These are phyloP conservation scores for Boletus rufocinnamomeus DNA, from an alignment of 768 basidiomycete genomes.

Conservation along the genomic window DNA sequence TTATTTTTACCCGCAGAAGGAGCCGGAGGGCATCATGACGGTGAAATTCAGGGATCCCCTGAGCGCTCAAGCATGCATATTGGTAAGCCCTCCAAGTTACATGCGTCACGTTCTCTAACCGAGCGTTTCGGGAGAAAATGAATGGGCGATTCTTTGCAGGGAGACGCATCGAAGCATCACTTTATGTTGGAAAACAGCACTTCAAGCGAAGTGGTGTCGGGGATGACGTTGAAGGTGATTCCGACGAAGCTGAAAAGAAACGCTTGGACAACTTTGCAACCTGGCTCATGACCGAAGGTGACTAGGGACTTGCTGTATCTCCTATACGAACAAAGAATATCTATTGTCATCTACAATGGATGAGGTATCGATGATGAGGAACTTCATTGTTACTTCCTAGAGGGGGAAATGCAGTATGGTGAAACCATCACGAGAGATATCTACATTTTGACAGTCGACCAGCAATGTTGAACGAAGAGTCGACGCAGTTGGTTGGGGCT, in stretches of 20 bases:
- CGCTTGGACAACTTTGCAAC: slow-evolving; percentile 85
- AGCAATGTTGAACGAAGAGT: no score
- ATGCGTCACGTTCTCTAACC: background rate
- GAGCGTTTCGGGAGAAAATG: slow-evolving; percentile 72
- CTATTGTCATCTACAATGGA: background rate
- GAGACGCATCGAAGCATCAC: slow-evolving; percentile 74
- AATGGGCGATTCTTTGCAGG: slow-evolving; percentile 90
- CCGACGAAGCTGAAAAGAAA: slow-evolving; percentile 76
- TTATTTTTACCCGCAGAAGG: slow-evolving; percentile 57
- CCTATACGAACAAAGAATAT: background rate
- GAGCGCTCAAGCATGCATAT: slow-evolving; percentile 90
- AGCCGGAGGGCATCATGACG: slow-evolving; percentile 92
- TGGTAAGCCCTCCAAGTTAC: slow-evolving; percentile 51
- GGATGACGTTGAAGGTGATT: slow-evolving; percentile 63
- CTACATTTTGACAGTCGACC: background rate
- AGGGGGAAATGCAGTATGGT: background rate
- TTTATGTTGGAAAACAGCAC: slow-evolving; percentile 80
- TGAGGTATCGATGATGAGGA: background rate
- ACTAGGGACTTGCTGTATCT: slow-evolving; percentile 38
- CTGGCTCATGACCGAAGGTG: slow-evolving; percentile 84
- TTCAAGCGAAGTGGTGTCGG: slow-evolving; percentile 75
- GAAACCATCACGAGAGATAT: no score
- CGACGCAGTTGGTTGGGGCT: no score
- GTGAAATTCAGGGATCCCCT: slow-evolving; percentile 92
- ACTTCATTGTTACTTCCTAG: background rate